Evolutionary conservation across 352 stramenopile species (phyloP).

Genomic region (Phytopythium helicoides): DNA sequence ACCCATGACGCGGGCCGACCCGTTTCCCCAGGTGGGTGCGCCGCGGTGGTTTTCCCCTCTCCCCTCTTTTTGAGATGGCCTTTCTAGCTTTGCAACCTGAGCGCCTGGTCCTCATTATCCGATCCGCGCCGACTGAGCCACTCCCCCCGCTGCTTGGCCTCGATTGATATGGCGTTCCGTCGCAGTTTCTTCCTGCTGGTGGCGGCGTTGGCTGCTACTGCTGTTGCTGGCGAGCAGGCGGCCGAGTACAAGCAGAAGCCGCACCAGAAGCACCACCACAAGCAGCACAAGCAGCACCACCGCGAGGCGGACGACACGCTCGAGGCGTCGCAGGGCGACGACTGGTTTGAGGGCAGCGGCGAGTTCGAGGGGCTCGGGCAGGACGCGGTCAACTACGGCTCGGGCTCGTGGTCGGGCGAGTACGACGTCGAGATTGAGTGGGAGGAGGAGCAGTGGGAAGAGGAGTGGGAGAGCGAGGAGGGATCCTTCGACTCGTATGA

Average conservation of each 20-base stretch:
- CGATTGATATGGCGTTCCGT: constrained; percentile 20
- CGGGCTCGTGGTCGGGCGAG: constrained; percentile 21
- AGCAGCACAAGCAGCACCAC: constrained; percentile 6
- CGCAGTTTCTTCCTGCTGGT: constrained; percentile 25
- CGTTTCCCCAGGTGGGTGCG: background rate
- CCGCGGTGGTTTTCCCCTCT: background rate
- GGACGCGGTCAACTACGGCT: constrained; percentile 1
- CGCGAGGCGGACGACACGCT: constrained; percentile 1
- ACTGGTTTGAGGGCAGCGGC: constrained; percentile 12
- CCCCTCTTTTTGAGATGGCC: background rate
- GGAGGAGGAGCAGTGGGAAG: constrained; percentile 8
- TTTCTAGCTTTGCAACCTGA: background rate
- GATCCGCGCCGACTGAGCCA: background rate
- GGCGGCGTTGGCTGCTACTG: constrained; percentile 16
- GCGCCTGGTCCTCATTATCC: background rate
- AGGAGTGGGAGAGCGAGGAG: constrained; percentile 13
- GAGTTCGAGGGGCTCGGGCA: background rate
- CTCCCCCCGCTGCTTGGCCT: background rate
- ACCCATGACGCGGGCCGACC: background rate
- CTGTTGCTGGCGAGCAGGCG: constrained; percentile 17
- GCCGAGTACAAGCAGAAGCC: constrained; percentile 13
- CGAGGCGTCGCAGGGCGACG: background rate
- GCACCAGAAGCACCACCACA: constrained; percentile 16
- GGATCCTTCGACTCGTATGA: constrained; percentile 22
- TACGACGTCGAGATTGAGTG: constrained; percentile 12